Evolutionary conservation across 345 rosid genomes (phyloP), one percentile per base, ranked within the genome.

Genomic region (Syzygium aqueum): DNA sequence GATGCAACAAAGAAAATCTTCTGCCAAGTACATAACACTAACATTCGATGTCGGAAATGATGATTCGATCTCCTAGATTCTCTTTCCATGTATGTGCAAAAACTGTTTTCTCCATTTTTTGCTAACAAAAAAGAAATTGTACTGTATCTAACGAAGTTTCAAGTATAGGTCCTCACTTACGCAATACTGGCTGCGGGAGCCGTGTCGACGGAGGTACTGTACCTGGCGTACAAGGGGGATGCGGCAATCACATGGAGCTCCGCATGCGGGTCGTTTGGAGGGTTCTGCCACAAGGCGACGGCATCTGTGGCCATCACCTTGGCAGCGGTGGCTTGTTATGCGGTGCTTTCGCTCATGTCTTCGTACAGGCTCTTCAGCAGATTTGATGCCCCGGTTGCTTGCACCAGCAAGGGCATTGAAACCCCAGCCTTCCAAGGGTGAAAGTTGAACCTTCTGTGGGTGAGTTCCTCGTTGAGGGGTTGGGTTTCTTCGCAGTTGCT

Each of bases 291-390:
- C 89, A 94, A 90, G 90, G 98, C 98, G 16, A 91, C 93, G 8
- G 86, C 92, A 27, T 96, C 99, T 12, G 93, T 93, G 5, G 87
- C 89, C 27, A 90, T 97, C 65, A 97, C 98, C 23, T 93, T 97
- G 85, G 84, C 86, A 0, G 96, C 73, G 10, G 94, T 91, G 8
- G 90, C 89, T 84, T 91, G 91, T 90, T 95, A 95, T 37, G 89
- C 83, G 0, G 65, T 89, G 30, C 94, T 97, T 57, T 96, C 99
- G 4, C 85, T 97, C 51, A 46, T 95, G 53, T 97, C 99, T 33
- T 96, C 99, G 30, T 96, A 94, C 87, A 96, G 93, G 63, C 97
- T 97, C 51, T 97, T 97, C 91, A 95, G 94, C 92, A 93, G 91
- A 82, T 96, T 87, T 40, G 95, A 93, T 73, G 94, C 95, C 6